Conservation (phyloP, 805 yeast species). For the Schwanniomyces polymorphus region DNA sequence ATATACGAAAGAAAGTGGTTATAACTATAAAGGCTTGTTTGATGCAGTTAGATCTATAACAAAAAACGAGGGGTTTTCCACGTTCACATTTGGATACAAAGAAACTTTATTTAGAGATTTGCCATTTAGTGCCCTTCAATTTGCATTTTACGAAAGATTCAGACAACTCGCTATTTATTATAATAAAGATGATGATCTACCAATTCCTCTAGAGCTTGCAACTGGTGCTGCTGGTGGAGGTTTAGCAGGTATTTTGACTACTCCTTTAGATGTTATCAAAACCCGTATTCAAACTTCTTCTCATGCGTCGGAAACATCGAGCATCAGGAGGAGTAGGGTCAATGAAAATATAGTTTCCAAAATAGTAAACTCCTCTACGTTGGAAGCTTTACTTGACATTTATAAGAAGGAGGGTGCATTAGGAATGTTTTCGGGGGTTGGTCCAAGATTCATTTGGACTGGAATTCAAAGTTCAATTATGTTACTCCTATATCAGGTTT, state of each 20-base stretch:
- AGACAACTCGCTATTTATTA: constrained; percentile 57
- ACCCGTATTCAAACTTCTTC: constrained; percentile 91
- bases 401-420: constrained; percentile 71
- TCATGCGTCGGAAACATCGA: constrained; percentile 8
- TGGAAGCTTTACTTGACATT: constrained; percentile 39
- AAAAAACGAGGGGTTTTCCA: constrained; percentile 66
- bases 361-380: constrained; percentile 22
- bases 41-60: constrained; percentile 71
- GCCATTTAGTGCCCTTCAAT: constrained; percentile 94
- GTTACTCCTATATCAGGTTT: constrained; percentile 82
- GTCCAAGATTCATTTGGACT: constrained; percentile 96
- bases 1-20: constrained; percentile 69
- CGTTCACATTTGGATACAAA: constrained; percentile 88
- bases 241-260: constrained; percentile 82
- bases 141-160: constrained; percentile 90
- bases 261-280: constrained; percentile 90
- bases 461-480: constrained; percentile 92
- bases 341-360: constrained; percentile 5
- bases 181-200: constrained; percentile 43
- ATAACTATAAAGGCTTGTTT: constrained; percentile 74
- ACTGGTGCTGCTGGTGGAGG: constrained; percentile 98
- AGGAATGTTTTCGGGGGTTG: constrained; percentile 91
- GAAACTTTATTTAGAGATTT: constrained; percentile 91
- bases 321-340: neutral
- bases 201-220: constrained; percentile 61